Percentiles rank a stretch among this genome's conserved stretches.
Conservation (phyloP, 2,329 filamentous ascomycete species). For the Orbilia brochopaga region DNA sequence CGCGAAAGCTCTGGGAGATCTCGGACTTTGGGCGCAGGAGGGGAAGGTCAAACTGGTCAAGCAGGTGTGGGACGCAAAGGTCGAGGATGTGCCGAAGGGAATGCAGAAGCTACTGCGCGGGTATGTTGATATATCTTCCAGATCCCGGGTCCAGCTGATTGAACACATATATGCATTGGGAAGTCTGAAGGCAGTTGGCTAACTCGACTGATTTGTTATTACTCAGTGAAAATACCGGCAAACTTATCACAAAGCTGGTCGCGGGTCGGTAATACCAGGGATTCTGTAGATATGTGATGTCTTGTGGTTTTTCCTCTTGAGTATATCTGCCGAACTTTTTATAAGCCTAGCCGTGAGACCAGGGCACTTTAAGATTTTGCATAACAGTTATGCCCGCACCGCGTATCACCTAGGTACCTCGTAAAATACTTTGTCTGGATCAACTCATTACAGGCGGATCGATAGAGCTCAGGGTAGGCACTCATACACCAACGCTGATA, state of each 20-base stretch:
- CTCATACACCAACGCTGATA: too few relatives aligned
- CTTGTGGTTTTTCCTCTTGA: too few relatives aligned
- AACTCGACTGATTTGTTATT: not conserved
- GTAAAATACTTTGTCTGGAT: too few relatives aligned
- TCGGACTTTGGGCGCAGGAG: constrained; percentile 36
- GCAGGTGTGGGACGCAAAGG: constrained; percentile 37
- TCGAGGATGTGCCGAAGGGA: constrained; percentile 44
- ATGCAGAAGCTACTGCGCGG: constrained; percentile 49
- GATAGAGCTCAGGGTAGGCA: too few relatives aligned
- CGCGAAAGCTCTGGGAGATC: constrained; percentile 22
- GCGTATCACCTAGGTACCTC: too few relatives aligned
- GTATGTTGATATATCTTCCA: constrained; percentile 9
- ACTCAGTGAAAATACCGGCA: constrained; percentile 37
- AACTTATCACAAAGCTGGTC: constrained; percentile 20
- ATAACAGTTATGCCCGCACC: too few relatives aligned
- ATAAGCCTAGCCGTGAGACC: too few relatives aligned
- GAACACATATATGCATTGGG: not conserved
- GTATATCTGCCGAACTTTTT: too few relatives aligned
- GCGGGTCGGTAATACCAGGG: too few relatives aligned
- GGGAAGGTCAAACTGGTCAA: constrained; percentile 47
- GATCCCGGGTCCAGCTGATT: too few relatives aligned
- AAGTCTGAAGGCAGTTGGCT: not conserved
- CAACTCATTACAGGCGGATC: too few relatives aligned
- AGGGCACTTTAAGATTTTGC: too few relatives aligned
- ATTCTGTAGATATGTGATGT: not conserved